Evolutionary conservation across 495 filamentous ascomycete genomes (phyloP).

Genomic region (Hyaloscypha finlandica): DNA sequence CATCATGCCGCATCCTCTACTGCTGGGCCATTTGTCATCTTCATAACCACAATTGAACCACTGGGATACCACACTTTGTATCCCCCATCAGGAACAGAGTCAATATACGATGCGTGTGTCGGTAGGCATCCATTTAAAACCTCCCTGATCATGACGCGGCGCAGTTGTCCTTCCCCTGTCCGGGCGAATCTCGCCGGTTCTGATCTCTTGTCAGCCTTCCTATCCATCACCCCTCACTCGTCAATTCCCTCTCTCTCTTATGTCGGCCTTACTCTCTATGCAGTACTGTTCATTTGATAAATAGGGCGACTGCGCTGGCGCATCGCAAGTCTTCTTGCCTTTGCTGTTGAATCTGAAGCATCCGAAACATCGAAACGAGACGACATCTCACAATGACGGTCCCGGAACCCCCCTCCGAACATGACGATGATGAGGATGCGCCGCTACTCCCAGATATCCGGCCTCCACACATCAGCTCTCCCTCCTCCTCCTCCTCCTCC

Average conservation of each 20-base stretch:
- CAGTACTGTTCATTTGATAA: not conserved
- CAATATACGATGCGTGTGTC: too few species aligned
- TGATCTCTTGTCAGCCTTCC: too few species aligned
- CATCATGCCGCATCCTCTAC: too few species aligned
- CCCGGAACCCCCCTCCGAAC: not conserved
- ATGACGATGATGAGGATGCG: not conserved
- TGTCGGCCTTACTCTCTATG: not conserved
- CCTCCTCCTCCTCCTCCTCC: not conserved
- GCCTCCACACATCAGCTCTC: not conserved
- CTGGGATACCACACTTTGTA: too few species aligned
- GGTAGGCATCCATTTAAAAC: too few species aligned
- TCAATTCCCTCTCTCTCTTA: not conserved
- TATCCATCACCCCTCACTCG: not conserved
- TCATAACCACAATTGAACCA: too few species aligned
- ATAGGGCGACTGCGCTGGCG: not conserved
- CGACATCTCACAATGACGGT: not conserved
- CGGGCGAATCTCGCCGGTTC: too few species aligned
- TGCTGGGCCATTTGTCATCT: too few species aligned
- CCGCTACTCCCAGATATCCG: not conserved
- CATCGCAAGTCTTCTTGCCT: not conserved
- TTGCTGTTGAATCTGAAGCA: not conserved
- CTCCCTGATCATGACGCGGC: too few species aligned
- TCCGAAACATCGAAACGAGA: too few species aligned
- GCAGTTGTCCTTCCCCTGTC: too few species aligned
- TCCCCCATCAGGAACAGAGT: too few species aligned